Conservation (phyloP, 192 early-diverging fungal genomes). For the Linnemannia exigua region DNA sequence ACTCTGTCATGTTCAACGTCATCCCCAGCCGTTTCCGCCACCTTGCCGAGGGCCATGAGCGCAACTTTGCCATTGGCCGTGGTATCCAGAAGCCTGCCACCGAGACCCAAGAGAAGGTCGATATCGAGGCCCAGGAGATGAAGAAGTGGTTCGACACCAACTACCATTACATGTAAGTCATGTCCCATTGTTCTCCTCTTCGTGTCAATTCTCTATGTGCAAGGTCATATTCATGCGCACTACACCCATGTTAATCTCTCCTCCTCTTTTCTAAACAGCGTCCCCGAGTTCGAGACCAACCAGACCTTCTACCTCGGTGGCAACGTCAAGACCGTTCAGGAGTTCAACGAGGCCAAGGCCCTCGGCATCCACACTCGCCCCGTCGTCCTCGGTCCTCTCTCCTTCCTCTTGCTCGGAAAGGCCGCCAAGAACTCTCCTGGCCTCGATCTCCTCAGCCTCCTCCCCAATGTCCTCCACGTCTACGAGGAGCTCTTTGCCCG, state of each 20-base stretch:
- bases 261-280: slow-evolving; percentile 63
- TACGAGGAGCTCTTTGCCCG: slow-evolving; percentile 84
- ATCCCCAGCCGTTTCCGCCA: slow-evolving; percentile 80
- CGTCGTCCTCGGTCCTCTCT: slow-evolving; percentile 92
- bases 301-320: slow-evolving; percentile 80
- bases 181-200: too few relatives aligned
- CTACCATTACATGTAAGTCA: slow-evolving; percentile 80
- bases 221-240: not conserved
- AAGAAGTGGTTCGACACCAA: slow-evolving; percentile 99
- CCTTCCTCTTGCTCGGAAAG: slow-evolving; percentile 91
- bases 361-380: slow-evolving; percentile 93
- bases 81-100: slow-evolving; percentile 85
- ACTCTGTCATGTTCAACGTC: slow-evolving; percentile 71
- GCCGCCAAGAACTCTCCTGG: slow-evolving; percentile 73
- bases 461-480: slow-evolving; percentile 82
- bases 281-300: slow-evolving; percentile 86
- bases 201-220: not conserved
- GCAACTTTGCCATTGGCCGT: slow-evolving; percentile 98
- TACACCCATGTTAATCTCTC: not conserved
- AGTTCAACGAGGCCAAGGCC: slow-evolving; percentile 94
- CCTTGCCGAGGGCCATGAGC: slow-evolving; percentile 72
- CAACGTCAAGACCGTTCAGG: slow-evolving; percentile 79
- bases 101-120: slow-evolving; percentile 76
- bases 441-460: slow-evolving; percentile 82
- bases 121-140: slow-evolving; percentile 98